phyloP scores from a whole-genome alignment of 306 rosid genomes.

The Trifolium dubium region DNA sequence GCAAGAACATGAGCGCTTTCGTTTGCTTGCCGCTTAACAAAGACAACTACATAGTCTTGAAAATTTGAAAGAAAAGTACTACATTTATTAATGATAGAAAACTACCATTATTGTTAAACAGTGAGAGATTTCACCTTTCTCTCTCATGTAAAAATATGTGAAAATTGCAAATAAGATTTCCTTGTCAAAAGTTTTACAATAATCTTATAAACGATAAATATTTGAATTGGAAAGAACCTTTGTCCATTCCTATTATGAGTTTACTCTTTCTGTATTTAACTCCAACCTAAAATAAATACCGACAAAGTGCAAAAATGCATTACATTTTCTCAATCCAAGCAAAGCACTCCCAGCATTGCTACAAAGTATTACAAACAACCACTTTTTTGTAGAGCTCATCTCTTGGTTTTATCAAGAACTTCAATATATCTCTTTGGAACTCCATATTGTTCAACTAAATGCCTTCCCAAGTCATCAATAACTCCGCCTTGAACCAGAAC shows the following conservation, averaged over 20 bases:
- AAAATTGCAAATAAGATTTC: neutral
- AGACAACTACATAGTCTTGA: no score
- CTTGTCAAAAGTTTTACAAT: neutral
- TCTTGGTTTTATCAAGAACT: constrained; percentile 88
- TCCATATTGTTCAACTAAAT: constrained; percentile 85
- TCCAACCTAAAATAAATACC: constrained; percentile 21
- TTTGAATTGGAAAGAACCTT: constrained; percentile 25
- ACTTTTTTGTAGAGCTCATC: constrained; percentile 41
- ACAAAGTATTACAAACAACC: constrained; percentile 19
- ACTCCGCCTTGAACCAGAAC: constrained; percentile 96
- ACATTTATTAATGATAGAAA: no score
- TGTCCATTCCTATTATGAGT: constrained; percentile 24
- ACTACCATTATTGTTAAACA: no score
- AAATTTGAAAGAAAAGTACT: no score
- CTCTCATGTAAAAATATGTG: neutral
- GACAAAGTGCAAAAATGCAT: constrained; percentile 33
- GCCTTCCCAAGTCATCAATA: constrained; percentile 80
- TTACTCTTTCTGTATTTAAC: constrained; percentile 18
- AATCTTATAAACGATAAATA: neutral
- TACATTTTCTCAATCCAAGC: constrained; percentile 7
- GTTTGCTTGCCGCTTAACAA: no score
- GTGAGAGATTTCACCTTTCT: no score
- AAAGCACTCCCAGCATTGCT: constrained; percentile 3
- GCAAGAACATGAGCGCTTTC: no score
- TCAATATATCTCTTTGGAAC: constrained; percentile 89